A percentile compares a stretch with the other conserved stretches of the same genome.
Conservation (phyloP, 202 grass and related monocot species). For the Carex sylvatica region DNA sequence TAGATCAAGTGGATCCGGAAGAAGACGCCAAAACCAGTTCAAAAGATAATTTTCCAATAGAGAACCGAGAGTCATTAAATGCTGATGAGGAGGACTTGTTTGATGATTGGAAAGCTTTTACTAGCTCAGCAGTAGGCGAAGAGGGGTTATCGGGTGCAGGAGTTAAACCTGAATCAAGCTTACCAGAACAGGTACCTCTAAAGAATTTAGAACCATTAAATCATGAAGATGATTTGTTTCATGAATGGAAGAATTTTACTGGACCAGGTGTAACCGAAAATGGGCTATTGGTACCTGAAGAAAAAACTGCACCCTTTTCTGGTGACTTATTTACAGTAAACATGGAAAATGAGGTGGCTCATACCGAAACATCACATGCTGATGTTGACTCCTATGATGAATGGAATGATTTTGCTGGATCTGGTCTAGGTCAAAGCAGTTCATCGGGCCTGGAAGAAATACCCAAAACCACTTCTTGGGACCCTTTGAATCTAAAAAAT, state of each 20-base stretch:
- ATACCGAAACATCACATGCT: constrained; percentile 33
- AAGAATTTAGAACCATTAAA: constrained; percentile 36
- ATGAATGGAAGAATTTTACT: constrained; percentile 61
- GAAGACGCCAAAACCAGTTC: constrained; percentile 25
- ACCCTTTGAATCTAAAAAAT: constrained; percentile 42
- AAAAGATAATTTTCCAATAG: constrained; percentile 35
- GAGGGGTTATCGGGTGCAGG: constrained; percentile 29
- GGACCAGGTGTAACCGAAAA: constrained; percentile 24
- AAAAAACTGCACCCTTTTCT: constrained; percentile 28
- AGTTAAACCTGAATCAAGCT: constrained; percentile 16
- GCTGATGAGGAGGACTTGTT: constrained; percentile 26
- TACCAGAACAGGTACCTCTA: not conserved
- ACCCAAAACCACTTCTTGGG: constrained; percentile 11
- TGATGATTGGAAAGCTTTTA: constrained; percentile 69
- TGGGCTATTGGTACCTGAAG: constrained; percentile 24
- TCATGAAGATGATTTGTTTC: constrained; percentile 49
- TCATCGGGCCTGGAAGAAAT: constrained; percentile 14
- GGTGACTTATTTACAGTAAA: constrained; percentile 48
- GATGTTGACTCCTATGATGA: constrained; percentile 40
- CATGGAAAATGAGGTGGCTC: constrained; percentile 29
- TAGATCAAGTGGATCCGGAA: constrained; percentile 19
- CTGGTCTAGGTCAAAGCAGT: constrained; percentile 38
- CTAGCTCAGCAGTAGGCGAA: constrained; percentile 36
- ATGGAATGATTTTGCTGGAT: constrained; percentile 52
- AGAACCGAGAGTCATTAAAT: constrained; percentile 28